Percentiles rank a stretch among this genome's conserved stretches.
Conservation (phyloP, 1,284 basidiomycete genomes). For the Ceratobasidium papillatum region DNA sequence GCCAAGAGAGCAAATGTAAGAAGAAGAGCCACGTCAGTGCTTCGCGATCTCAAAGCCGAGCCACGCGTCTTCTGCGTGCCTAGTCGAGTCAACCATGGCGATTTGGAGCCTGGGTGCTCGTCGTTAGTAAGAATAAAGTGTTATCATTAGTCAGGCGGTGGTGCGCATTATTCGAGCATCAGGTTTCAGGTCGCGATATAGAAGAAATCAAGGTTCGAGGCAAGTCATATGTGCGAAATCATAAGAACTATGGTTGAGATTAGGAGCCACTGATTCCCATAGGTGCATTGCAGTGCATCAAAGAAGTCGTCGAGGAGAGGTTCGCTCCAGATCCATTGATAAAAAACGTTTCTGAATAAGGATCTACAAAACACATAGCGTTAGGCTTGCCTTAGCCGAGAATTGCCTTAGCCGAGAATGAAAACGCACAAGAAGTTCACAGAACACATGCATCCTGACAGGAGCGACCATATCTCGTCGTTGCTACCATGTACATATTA, state of each 20-base stretch:
- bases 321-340: neutral
- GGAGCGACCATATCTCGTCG: neutral
- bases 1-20: neutral
- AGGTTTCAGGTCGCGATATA: neutral
- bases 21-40: conserved; percentile 6
- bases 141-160: neutral
- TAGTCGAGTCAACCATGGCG: neutral
- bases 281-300: conserved; percentile 9
- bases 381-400: neutral
- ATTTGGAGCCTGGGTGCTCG: neutral
- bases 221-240: neutral
- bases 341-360: neutral
- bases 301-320: neutral
- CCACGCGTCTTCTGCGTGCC: conserved; percentile 14
- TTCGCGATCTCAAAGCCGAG: neutral
- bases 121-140: conserved; percentile 7
- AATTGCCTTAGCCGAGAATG: neutral
- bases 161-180: neutral
- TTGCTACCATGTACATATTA: neutral
- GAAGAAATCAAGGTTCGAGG: neutral
- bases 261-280: neutral
- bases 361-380: conserved; percentile 8
- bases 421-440: neutral
- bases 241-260: neutral
- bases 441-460: conserved; percentile 27